phyloP scores from a whole-genome alignment of 352 stramenopile genomes.

The Aphanomyces euteiches region DNA sequence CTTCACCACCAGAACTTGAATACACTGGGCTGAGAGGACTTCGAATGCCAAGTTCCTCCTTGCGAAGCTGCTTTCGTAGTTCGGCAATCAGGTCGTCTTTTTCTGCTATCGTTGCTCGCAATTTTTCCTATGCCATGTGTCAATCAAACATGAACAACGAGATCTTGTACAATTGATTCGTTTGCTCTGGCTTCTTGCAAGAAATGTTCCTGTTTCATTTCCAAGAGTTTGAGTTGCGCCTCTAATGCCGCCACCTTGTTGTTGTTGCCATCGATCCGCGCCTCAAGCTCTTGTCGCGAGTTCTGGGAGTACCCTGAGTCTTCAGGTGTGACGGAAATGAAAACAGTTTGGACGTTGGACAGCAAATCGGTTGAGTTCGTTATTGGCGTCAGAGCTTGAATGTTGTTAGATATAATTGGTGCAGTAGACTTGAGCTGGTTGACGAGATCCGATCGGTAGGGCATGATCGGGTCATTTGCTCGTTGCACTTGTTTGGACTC shows the following conservation, averaged over 20 bases:
- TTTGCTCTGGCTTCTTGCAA: background rate
- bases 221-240: background rate
- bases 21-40: too few species aligned
- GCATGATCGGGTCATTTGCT: too few species aligned
- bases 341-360: background rate
- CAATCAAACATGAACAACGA: background rate
- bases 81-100: slow-evolving; percentile 5
- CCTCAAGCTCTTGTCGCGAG: slow-evolving; percentile 1
- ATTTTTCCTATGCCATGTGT: background rate
- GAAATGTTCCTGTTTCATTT: background rate
- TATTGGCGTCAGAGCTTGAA: background rate
- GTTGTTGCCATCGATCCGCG: background rate
- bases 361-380: background rate
- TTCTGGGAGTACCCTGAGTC: background rate
- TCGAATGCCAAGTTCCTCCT: background rate
- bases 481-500: slow-evolving; percentile 2
- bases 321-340: background rate
- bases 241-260: slow-evolving; percentile 2
- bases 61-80: background rate
- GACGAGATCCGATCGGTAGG: background rate
- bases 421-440: background rate
- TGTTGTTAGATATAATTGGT: background rate
- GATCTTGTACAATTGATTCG: slow-evolving; percentile 3
- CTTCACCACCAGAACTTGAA: too few species aligned
- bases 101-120: slow-evolving; percentile 4